These are phyloP conservation scores for Schizonepeta tenuifolia DNA, from an alignment of 257 asterid genomes.

Conservation along the genomic window DNA sequence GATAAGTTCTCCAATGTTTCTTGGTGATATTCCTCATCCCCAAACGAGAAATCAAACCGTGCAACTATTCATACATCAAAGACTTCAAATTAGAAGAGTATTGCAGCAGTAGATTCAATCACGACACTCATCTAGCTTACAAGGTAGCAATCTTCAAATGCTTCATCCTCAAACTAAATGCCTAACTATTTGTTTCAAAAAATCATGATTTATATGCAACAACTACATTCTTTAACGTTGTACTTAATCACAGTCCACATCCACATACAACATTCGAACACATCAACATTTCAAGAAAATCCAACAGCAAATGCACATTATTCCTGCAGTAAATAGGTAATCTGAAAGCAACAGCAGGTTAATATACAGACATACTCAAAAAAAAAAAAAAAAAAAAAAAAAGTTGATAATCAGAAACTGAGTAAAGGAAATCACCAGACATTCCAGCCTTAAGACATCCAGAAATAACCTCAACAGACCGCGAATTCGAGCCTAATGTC, in stretches of 20 bases:
- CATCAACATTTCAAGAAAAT: conserved; percentile 13
- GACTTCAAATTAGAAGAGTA: conserved; percentile 13
- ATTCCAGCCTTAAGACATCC: conserved; percentile 88
- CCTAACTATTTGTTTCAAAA: background rate
- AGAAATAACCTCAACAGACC: conserved; percentile 74
- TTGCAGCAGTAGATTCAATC: background rate
- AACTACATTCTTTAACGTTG: background rate
- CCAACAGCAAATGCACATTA: background rate
- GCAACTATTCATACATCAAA: conserved; percentile 58
- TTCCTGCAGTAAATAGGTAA: background rate
- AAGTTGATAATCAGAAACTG: background rate
- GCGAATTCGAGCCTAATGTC: conserved; percentile 81
- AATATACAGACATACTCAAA: too few species aligned
- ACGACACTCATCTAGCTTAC: background rate
- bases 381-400: background rate
- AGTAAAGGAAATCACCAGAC: conserved; percentile 63
- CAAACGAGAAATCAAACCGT: conserved; percentile 89
- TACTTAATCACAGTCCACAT: background rate
- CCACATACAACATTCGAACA: background rate
- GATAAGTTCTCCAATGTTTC: conserved; percentile 76
- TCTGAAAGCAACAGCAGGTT: background rate
- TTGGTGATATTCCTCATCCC: conserved; percentile 76
- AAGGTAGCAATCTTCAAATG: background rate
- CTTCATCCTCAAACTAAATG: background rate
- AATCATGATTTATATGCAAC: background rate